Evolutionary conservation across 495 filamentous ascomycete species (phyloP).

Genomic region (Lentithecium fluviatile): DNA sequence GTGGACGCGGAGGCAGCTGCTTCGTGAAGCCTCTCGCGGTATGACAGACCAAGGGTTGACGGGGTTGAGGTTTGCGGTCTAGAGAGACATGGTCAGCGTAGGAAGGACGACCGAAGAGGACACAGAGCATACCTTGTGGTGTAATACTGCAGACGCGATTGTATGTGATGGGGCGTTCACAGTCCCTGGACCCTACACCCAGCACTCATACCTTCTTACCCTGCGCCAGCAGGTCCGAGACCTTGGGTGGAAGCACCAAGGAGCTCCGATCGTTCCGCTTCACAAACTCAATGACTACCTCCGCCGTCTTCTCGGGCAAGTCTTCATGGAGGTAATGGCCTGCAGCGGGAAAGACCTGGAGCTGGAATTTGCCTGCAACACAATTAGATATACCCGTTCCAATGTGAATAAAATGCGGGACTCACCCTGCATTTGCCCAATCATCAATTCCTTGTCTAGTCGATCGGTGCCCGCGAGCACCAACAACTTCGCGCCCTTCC

Average conservation of each 20-base stretch:
- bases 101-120: not conserved
- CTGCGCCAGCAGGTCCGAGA: constrained; percentile 57
- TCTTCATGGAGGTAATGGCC: constrained; percentile 98
- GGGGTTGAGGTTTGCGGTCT: no score
- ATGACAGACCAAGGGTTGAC: no score
- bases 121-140: not conserved
- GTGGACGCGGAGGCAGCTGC: not conserved
- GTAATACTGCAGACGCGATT: no score
- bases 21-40: not conserved
- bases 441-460: constrained; percentile 90
- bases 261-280: constrained; percentile 81
- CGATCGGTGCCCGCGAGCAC: constrained; percentile 92
- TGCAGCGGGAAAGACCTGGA: constrained; percentile 91
- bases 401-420: not conserved
- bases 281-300: constrained; percentile 78
- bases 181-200: not conserved
- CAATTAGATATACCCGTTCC: constrained; percentile 1
- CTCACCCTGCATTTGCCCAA: constrained; percentile 94
- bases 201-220: constrained; percentile 45
- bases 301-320: constrained; percentile 79
- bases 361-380: constrained; percentile 79
- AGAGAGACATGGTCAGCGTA: no score
- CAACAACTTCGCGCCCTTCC: constrained; percentile 82
- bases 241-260: constrained; percentile 87
- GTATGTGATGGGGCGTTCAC: no score